Percentiles rank a stretch among this genome's conserved stretches.
Evolutionary conservation across 768 basidiomycete species (phyloP).

Genomic region (Crepidotus variabilis): DNA sequence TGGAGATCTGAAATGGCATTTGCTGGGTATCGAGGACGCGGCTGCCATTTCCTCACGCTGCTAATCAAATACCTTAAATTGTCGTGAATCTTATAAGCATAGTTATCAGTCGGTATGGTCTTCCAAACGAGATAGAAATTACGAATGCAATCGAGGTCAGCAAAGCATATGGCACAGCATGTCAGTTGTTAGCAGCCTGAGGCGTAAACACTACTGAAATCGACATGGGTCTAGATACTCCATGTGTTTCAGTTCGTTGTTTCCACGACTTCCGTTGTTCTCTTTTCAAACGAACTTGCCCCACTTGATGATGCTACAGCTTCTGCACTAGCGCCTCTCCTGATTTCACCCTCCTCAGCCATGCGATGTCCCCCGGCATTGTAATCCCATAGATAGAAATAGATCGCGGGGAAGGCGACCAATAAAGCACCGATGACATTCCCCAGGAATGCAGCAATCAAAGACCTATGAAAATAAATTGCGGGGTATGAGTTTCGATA

Average conservation of each 20-base stretch:
- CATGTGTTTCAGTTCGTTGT: background rate
- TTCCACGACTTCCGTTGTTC: background rate
- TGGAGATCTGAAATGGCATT: too few relatives aligned
- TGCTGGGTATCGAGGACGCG: too few relatives aligned
- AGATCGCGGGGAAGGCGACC: slow-evolving; percentile 60
- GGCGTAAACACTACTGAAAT: too few relatives aligned
- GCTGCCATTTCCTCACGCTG: too few relatives aligned
- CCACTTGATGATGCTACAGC: background rate
- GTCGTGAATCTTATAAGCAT: too few relatives aligned
- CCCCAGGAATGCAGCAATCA: slow-evolving; percentile 63
- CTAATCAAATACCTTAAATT: too few relatives aligned
- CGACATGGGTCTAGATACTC: too few relatives aligned
- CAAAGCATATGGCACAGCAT: too few relatives aligned
- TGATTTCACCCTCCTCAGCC: background rate
- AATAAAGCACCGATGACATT: slow-evolving; percentile 65
- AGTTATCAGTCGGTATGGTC: too few relatives aligned
- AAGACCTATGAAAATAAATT: slow-evolving; percentile 34
- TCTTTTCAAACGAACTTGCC: background rate
- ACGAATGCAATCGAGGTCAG: too few relatives aligned
- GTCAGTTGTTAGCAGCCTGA: too few relatives aligned
- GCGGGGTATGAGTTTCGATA: background rate
- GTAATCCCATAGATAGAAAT: slow-evolving; percentile 55
- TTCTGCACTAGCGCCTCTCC: background rate
- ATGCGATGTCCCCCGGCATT: background rate
- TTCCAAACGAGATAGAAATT: too few relatives aligned